These are phyloP conservation scores for Colletotrichum orbiculare DNA, from an alignment of 2,329 filamentous ascomycete genomes.

Conservation along the genomic window DNA sequence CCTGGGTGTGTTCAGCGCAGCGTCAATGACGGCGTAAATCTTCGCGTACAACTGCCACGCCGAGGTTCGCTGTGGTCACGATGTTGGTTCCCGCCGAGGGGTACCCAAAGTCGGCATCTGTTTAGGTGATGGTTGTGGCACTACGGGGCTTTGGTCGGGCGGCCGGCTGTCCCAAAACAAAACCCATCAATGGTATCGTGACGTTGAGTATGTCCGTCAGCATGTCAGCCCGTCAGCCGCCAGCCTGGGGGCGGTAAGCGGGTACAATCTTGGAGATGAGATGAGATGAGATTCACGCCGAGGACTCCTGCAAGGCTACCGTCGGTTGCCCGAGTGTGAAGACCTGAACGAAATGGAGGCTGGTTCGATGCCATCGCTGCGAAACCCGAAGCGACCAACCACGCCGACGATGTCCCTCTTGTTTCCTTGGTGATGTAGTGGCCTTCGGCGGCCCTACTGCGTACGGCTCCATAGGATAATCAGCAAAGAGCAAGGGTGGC, in stretches of 20 bases:
- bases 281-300: conserved; percentile 34
- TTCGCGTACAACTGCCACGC: neutral
- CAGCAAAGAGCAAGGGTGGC: neutral
- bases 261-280: conserved; percentile 19
- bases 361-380: neutral
- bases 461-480: too few species aligned
- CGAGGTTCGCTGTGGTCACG: too few species aligned
- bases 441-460: neutral
- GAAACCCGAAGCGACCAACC: conserved; percentile 3
- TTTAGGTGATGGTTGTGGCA: too few species aligned
- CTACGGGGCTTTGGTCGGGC: neutral
- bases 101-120: too few species aligned
- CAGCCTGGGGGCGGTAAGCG: conserved; percentile 1
- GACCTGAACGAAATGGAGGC: conserved; percentile 17
- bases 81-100: too few species aligned
- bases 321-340: conserved; percentile 28
- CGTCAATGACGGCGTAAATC: conserved; percentile 11
- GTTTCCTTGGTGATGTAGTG: conserved; percentile 31
- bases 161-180: conserved; percentile 6
- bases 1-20: neutral
- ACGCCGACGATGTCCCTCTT: neutral
- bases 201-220: neutral
- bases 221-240: conserved; percentile 5
- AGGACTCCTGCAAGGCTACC: conserved; percentile 30
- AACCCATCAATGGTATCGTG: conserved; percentile 2